phyloP scores from a whole-genome alignment of 2,329 filamentous ascomycete genomes.

The Leptographium procerum region DNA sequence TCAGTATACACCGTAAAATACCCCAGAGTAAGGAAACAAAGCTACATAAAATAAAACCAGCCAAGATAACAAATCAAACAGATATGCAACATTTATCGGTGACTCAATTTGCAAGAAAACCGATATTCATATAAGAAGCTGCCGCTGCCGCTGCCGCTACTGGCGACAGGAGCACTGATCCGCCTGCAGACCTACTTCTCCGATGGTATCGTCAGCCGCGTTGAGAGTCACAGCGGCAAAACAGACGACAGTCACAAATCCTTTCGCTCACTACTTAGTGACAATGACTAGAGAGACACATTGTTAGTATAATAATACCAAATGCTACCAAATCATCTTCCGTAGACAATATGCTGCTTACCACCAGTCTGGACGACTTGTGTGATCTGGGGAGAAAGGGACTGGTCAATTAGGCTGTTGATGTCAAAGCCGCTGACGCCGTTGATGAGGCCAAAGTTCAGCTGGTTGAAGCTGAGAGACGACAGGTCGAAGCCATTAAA shows the following conservation, averaged over 20 bases:
- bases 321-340: too few relatives aligned
- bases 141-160: too few relatives aligned
- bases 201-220: background rate
- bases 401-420: conserved; percentile 14
- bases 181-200: background rate
- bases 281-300: background rate
- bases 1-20: background rate
- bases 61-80: background rate
- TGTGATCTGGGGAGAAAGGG: conserved; percentile 15
- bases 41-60: background rate
- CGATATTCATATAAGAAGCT: background rate
- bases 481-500: conserved; percentile 19
- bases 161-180: too few relatives aligned
- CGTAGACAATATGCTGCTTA: background rate
- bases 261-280: background rate
- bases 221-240: background rate
- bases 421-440: conserved; percentile 17
- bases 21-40: background rate
- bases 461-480: conserved; percentile 13
- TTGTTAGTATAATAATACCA: too few relatives aligned
- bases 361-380: conserved; percentile 10
- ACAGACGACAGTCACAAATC: too few relatives aligned
- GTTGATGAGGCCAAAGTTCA: conserved; percentile 15
- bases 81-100: background rate
- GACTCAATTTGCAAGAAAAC: background rate